phyloP scores from a whole-genome alignment of 2,329 filamentous ascomycete species.

The Exophiala sp. region DNA sequence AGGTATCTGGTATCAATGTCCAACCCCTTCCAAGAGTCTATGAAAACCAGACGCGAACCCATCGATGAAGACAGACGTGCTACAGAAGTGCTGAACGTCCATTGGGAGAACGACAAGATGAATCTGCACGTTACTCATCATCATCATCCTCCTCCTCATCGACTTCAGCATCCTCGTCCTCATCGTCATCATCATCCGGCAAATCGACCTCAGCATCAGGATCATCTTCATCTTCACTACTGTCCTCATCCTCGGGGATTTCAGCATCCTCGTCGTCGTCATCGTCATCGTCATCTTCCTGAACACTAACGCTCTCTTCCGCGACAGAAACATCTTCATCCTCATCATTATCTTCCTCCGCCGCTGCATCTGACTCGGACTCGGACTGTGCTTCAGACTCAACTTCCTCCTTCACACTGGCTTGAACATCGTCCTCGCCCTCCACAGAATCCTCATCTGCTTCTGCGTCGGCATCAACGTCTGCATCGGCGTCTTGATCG shows the following conservation, averaged over 20 bases:
- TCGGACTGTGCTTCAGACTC: constrained; percentile 1
- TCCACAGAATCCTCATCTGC: constrained; percentile 7
- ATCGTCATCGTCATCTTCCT: constrained; percentile 12
- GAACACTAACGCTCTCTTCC: constrained; percentile 5
- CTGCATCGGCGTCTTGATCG: constrained; percentile 6
- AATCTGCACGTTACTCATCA: constrained; percentile 10
- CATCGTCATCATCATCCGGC: constrained; percentile 11
- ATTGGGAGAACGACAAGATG: not conserved
- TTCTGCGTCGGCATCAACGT: constrained; percentile 13
- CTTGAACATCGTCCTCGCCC: constrained; percentile 1
- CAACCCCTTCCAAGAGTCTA: too few species aligned
- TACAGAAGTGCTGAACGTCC: too few species aligned
- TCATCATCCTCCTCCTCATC: constrained; percentile 13
- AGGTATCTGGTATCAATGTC: too few species aligned
- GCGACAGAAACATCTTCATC: constrained; percentile 9
- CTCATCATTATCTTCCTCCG: constrained; percentile 5
- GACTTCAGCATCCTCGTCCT: constrained; percentile 11
- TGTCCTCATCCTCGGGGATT: constrained; percentile 7
- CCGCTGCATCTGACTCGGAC: not conserved
- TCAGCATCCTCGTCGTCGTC: constrained; percentile 13
- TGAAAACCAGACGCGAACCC: not conserved
- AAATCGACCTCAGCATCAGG: constrained; percentile 7
- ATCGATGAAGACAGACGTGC: not conserved
- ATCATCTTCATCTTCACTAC: constrained; percentile 11
- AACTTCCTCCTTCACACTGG: constrained; percentile 6